phyloP scores from a whole-genome alignment of 73 alveolate genomes.

The Tetrahymena elliotti region DNA sequence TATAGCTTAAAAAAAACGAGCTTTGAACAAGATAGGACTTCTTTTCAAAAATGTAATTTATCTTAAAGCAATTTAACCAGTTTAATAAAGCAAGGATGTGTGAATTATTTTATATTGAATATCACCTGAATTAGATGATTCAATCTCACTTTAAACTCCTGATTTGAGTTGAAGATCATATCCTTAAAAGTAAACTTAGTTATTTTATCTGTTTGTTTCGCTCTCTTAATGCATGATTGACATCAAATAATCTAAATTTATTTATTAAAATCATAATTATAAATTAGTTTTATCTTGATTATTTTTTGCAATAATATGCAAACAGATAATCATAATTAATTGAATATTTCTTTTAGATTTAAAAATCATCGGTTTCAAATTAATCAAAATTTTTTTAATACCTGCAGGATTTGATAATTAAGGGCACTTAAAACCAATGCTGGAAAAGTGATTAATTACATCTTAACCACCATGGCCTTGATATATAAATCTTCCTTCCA shows the following conservation, averaged over 20 bases:
- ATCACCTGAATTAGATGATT: neutral
- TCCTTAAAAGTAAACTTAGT: neutral
- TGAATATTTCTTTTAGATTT: too few species aligned
- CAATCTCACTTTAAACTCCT: neutral
- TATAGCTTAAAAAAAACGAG: neutral
- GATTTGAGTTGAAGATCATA: neutral
- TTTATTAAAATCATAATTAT: too few species aligned
- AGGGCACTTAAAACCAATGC: neutral
- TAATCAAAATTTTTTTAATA: too few species aligned
- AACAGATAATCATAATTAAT: too few species aligned
- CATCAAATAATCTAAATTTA: neutral
- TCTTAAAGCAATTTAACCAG: neutral
- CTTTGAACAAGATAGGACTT: neutral
- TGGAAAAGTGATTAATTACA: neutral
- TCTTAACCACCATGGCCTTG: constrained; percentile 3
- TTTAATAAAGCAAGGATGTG: neutral
- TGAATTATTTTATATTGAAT: neutral
- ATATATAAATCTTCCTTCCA: constrained; percentile 27
- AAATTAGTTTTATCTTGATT: too few species aligned
- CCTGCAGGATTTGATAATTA: neutral
- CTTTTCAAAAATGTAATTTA: neutral
- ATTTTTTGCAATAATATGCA: too few species aligned
- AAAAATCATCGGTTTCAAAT: too few species aligned
- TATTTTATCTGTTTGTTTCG: neutral
- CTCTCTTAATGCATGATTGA: neutral